phyloP scores from a whole-genome alignment of 176 grass and related monocot species.

The Phragmites australis region DNA sequence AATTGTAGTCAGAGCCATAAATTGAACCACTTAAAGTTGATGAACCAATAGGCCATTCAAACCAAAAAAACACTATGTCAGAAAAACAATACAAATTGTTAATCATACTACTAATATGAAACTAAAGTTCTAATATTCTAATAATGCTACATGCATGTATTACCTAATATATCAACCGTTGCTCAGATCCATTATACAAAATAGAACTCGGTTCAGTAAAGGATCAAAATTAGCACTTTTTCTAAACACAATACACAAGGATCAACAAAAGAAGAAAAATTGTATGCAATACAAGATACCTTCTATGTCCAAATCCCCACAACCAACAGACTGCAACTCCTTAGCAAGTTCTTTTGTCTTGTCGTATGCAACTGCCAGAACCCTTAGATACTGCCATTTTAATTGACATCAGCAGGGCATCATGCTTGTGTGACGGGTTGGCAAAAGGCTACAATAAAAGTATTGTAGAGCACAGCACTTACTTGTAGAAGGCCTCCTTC shows the following conservation, averaged over 20 bases:
- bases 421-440: conserved; percentile 18
- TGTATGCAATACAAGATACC: conserved; percentile 50
- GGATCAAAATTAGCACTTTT: conserved; percentile 3
- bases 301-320: conserved; percentile 99
- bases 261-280: conserved; percentile 1
- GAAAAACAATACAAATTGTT: not conserved
- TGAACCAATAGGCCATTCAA: conserved; percentile 12
- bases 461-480: conserved; percentile 42
- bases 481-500: conserved; percentile 79
- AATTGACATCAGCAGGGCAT: conserved; percentile 35
- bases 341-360: conserved; percentile 95
- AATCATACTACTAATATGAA: not conserved
- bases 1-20: not conserved
- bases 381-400: conserved; percentile 82
- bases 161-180: not conserved
- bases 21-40: conserved; percentile 12
- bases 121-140: not conserved
- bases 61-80: conserved; percentile 23
- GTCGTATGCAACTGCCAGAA: conserved; percentile 86
- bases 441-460: conserved; percentile 30
- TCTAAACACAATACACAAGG: not conserved
- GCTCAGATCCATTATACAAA: conserved; percentile 4
- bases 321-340: conserved; percentile 88
- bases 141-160: conserved; percentile 1
- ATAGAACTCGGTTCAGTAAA: not conserved